A percentile compares a stretch with the other conserved stretches of the same genome.
Conservation (phyloP, 768 basidiomycete genomes). For the Pleurotus djamor region DNA sequence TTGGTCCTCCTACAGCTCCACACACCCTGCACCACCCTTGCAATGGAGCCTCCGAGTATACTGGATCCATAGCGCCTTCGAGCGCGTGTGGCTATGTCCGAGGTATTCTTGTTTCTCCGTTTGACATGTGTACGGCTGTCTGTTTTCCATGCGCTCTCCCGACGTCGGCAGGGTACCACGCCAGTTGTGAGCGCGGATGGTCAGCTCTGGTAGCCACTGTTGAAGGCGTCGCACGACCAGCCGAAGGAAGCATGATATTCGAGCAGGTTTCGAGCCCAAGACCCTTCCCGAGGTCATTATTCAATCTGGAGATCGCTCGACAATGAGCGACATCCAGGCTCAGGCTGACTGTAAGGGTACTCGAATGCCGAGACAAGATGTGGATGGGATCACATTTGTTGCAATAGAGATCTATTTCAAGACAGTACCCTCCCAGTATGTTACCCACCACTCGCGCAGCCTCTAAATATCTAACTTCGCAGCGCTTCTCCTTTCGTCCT, state of each 20-base stretch:
- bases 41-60: too few relatives aligned
- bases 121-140: neutral
- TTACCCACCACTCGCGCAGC: too few relatives aligned
- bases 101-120: neutral
- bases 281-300: neutral
- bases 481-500: neutral
- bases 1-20: too few relatives aligned
- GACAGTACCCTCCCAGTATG: neutral
- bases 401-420: neutral
- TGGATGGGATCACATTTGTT: neutral
- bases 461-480: neutral
- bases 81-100: neutral
- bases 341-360: slow-evolving; percentile 1
- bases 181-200: neutral
- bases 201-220: neutral
- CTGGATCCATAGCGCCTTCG: too few relatives aligned
- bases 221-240: too few relatives aligned
- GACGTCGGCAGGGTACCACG: neutral
- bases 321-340: neutral
- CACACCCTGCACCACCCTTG: too few relatives aligned
- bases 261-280: neutral
- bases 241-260: too few relatives aligned
- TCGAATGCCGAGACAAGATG: neutral
- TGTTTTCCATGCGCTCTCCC: neutral
- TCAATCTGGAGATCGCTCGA: neutral